phyloP scores from a whole-genome alignment of 1,284 basidiomycete species.

The Malassezia equina region DNA sequence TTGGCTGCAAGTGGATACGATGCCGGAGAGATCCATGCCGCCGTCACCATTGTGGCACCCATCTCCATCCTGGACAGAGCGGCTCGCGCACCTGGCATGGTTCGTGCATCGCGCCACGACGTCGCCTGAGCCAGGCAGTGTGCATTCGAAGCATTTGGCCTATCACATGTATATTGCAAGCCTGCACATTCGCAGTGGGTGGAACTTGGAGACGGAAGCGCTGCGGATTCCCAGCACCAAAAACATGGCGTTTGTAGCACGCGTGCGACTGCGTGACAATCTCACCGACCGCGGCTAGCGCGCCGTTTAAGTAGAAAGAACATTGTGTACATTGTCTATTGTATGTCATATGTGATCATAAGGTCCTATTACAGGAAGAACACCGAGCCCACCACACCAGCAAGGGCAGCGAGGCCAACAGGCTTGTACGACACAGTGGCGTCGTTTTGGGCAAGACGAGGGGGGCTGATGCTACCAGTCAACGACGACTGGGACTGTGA shows the following conservation, averaged over 20 bases:
- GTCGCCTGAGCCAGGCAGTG: not conserved
- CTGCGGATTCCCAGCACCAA: constrained; percentile 82
- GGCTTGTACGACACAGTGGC: not conserved
- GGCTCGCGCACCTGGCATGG: not conserved
- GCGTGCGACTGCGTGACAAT: not conserved
- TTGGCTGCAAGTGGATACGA: not conserved
- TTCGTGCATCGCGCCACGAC: constrained; percentile 10
- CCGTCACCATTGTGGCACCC: not conserved
- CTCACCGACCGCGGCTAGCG: not conserved
- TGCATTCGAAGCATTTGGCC: constrained; percentile 46
- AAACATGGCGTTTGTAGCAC: constrained; percentile 73
- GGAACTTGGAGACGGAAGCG: constrained; percentile 73
- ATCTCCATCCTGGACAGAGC: not conserved
- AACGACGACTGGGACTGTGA: not conserved
- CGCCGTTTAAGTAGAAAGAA: too few relatives aligned
- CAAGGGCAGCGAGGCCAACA: not conserved
- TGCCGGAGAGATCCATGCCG: constrained; percentile 4
- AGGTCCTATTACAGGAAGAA: not conserved
- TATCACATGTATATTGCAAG: constrained; percentile 46
- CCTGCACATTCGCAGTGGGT: constrained; percentile 58
- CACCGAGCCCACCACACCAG: not conserved
- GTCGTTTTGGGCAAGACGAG: not conserved
- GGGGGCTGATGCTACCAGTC: not conserved
- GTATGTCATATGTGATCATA: too few relatives aligned
- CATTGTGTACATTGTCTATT: not conserved